These are phyloP conservation scores for Herpotrichia juniperi DNA, from an alignment of 2,329 filamentous ascomycete genomes.

Conservation along the genomic window DNA sequence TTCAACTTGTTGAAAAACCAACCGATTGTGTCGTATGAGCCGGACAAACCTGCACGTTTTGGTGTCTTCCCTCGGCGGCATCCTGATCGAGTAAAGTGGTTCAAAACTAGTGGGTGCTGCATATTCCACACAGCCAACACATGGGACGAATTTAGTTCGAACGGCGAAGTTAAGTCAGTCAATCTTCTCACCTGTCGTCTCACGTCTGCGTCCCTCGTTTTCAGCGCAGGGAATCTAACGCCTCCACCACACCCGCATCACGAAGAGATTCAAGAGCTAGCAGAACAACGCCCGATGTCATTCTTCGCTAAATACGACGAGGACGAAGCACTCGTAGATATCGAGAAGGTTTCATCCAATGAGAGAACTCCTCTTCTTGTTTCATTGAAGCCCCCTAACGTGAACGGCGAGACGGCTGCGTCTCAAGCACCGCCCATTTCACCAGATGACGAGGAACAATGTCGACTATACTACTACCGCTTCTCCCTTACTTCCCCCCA, in stretches of 20 bases:
- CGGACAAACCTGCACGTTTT: slow-evolving; percentile 64
- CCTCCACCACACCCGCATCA: slow-evolving; percentile 51
- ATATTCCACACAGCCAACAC: slow-evolving; percentile 76
- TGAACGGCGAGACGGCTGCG: neutral
- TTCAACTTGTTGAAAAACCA: slow-evolving; percentile 63
- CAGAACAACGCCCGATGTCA: slow-evolving; percentile 44
- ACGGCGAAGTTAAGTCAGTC: slow-evolving; percentile 52
- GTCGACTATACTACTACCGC: slow-evolving; percentile 71
- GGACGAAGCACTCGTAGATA: slow-evolving; percentile 28
- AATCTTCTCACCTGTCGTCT: slow-evolving; percentile 71
- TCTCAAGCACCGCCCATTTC: slow-evolving; percentile 25
- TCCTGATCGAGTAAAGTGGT: slow-evolving; percentile 67
- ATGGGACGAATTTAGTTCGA: slow-evolving; percentile 61
- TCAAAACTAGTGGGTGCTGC: slow-evolving; percentile 69
- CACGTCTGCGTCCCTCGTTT: slow-evolving; percentile 69
- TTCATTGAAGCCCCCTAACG: neutral
- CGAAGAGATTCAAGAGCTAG: slow-evolving; percentile 11
- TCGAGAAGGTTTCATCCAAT: slow-evolving; percentile 32
- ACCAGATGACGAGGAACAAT: slow-evolving; percentile 65
- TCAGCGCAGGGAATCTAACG: slow-evolving; percentile 67
- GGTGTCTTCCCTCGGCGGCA: slow-evolving; percentile 69
- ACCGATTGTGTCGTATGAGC: slow-evolving; percentile 66
- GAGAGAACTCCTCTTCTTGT: slow-evolving; percentile 30
- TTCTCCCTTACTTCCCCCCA: slow-evolving; percentile 55
- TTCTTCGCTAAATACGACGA: slow-evolving; percentile 55